Base-by-base conservation (phyloP, 305 asterid genomes). In the Andrographis paniculata region DNA sequence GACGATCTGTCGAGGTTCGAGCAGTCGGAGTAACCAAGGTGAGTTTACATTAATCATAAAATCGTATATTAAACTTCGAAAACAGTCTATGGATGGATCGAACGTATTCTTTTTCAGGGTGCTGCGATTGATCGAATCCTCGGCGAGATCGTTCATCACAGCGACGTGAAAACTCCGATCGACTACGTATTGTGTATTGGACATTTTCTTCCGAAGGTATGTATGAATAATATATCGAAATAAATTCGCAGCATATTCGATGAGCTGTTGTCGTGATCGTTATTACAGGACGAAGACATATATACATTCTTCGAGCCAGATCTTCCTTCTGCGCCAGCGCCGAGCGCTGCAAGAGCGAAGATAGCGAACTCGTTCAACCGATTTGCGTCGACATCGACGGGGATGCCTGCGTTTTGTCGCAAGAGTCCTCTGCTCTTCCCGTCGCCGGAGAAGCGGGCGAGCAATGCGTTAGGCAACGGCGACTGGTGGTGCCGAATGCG, bases 21-120 rank as follows among this genome's bases (percentile, higher is more conserved):
- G 91, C 95, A 43, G 80, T 71, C 55, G 95, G 97, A 58, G 92
- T 87, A 49, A 84, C 97, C 50, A 87, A 87, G 78, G 96, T 84
- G 42, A 64, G 86, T 47, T 14, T 33, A 9, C 33, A 5, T 27
- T 10, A 27, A 27, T 6, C 10, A 0, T 5, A 27, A 5, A 27
- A 27, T 27, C 33, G 6, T 0, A 10, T 27, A 0, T 27, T 27
- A 5, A 6, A 27, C 33, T 27, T 6, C 33, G 6, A 6, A 6
- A 12, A 33, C 13, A 33, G 9, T 18, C 16, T 13, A 17, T 11
- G 38, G 18, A 53, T 10, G n/a, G 14, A 10, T 35, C 42, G 45
- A 30, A 23, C 37, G 4, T n/a, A 47, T 53, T 35, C 53, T 17
- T 42, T 17, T 68, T 48, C 66, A 87, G 95, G 97, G 97, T 47